phyloP scores from a whole-genome alignment of 2,329 filamentous ascomycete genomes.

The Madurella mycetomatis region DNA sequence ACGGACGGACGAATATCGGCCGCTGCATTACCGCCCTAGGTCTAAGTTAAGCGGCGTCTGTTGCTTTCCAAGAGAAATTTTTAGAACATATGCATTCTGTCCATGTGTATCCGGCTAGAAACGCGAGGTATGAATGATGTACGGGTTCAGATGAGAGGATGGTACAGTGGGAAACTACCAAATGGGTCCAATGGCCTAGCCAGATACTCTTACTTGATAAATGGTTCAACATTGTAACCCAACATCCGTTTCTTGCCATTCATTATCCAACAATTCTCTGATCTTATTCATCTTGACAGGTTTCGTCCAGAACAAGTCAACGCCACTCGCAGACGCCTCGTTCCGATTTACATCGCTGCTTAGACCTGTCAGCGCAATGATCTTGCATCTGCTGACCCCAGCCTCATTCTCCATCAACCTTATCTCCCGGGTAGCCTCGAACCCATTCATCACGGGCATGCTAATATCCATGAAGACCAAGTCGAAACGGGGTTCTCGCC shows the following conservation, averaged over 20 bases:
- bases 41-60: too few relatives aligned
- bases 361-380: slow-evolving; percentile 46
- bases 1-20: too few relatives aligned
- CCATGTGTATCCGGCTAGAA: too few relatives aligned
- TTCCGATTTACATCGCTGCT: slow-evolving; percentile 40
- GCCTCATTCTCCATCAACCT: slow-evolving; percentile 24
- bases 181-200: too few relatives aligned
- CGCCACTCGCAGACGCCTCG: slow-evolving; percentile 42
- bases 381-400: slow-evolving; percentile 7
- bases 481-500: slow-evolving; percentile 32
- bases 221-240: too few relatives aligned
- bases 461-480: slow-evolving; percentile 43
- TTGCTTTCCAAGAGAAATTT: too few relatives aligned
- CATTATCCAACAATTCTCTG: slow-evolving; percentile 11
- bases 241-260: neutral
- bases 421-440: slow-evolving; percentile 29
- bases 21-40: too few relatives aligned
- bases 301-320: slow-evolving; percentile 46
- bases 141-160: too few relatives aligned
- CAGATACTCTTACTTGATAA: too few relatives aligned
- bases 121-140: too few relatives aligned
- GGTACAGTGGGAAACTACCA: too few relatives aligned
- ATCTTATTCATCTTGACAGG: slow-evolving; percentile 36
- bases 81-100: too few relatives aligned
- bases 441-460: slow-evolving; percentile 33